Evolutionary conservation across 2,329 filamentous ascomycete genomes (phyloP), one percentile per base, ranked within the genome.

Genomic region (Hymenoscyphus albidus): DNA sequence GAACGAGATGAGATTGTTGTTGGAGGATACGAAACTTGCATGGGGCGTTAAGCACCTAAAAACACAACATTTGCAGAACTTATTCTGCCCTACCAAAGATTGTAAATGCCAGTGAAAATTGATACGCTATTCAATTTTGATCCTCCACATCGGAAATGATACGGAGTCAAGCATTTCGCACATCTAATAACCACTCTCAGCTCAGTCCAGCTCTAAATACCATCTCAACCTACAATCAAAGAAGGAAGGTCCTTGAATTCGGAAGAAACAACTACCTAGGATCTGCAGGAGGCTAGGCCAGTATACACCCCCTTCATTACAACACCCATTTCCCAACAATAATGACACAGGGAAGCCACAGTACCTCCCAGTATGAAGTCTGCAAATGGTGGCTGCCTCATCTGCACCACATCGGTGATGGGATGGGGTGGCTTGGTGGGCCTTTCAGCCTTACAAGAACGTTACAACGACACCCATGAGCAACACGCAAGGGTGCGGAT

Each of bases 391-490:
- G 48, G 48, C 48, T 27, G 48, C 48, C 48, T 54, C 48, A 22
- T 51, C 44, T 22, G n/a, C 44, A 22, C n/a, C 44, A 54, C 12
- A 54, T 27, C 48, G 18, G 18, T 22, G n/a, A 9, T 27, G 27
- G 27, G 27, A 27, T 27, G 6, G 18, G n/a, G 18, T 18, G 44
- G 44, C 22, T 10, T 44, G 10, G 35, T 35, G 35, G 35, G 5
- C 35, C 9, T 35, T 54, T 54, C 48, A 54, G 48, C 48, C 48
- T 54, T 54, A 54, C 48, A 18, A 54, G 48, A 54, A 54, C 22
- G 6, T 18, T 22, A 51, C 18, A 12, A n/a, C 7, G 14, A 51
- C 1, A 18, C 42, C 16, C 16, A 14, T n/a, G 18, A 27, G 35
- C 22, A 22, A 54, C 10, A 54, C 18, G 18, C 18, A 54, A 27